phyloP scores from a whole-genome alignment of 345 rosid species.

The Boechera stricta region DNA sequence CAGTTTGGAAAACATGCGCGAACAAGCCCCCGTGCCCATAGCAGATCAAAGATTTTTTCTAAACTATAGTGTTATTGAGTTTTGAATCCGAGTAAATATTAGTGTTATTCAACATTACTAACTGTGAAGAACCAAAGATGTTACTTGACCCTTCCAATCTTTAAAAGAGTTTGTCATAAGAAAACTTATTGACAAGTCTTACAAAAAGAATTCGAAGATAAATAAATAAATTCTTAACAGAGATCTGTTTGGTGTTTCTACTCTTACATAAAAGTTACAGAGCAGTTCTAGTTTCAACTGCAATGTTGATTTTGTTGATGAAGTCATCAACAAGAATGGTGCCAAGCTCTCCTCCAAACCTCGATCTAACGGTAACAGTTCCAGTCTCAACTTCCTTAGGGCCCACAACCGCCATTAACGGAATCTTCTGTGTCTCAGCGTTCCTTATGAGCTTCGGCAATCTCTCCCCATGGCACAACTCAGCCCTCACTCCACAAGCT shows the following conservation, averaged over 20 bases:
- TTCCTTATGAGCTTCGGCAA: slow-evolving; percentile 90
- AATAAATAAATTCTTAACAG: slow-evolving; percentile 16
- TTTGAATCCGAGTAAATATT: not conserved
- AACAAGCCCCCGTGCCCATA: not conserved
- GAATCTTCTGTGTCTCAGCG: slow-evolving; percentile 90
- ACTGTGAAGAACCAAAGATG: not conserved
- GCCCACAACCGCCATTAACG: slow-evolving; percentile 91
- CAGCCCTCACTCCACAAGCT: slow-evolving; percentile 69
- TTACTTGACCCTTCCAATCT: no score
- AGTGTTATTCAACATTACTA: not conserved
- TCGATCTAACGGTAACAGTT: slow-evolving; percentile 77
- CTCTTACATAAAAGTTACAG: slow-evolving; percentile 43
- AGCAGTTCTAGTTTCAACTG: slow-evolving; percentile 57
- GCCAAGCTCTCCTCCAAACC: slow-evolving; percentile 88
- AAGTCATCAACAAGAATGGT: slow-evolving; percentile 71
- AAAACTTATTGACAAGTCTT: no score
- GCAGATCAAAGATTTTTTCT: not conserved
- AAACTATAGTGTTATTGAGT: not conserved
- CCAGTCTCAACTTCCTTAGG: slow-evolving; percentile 82
- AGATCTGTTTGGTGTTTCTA: slow-evolving; percentile 31
- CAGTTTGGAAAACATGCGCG: slow-evolving; percentile 20
- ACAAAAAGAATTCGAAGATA: slow-evolving; percentile 7
- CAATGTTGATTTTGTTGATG: slow-evolving; percentile 58
- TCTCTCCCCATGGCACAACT: slow-evolving; percentile 88
- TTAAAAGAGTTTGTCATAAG: no score